Conservation (phyloP, 331 rosid genomes). For the Rhamnella rubrinervis region DNA sequence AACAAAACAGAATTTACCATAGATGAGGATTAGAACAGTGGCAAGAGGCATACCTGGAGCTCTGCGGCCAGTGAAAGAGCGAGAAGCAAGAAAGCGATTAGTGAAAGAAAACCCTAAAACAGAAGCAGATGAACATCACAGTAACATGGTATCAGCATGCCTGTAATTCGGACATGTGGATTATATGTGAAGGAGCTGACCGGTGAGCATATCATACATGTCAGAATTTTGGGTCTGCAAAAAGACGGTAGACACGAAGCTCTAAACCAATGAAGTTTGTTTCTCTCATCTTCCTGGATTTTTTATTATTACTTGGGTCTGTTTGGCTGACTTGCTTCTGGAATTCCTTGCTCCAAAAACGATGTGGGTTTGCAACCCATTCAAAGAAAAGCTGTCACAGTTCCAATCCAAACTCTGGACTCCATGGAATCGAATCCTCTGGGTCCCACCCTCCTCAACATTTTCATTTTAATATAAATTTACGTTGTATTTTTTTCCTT, state of each 20-base stretch:
- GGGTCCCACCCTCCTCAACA: too few relatives aligned
- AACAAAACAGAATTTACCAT: conserved; percentile 13
- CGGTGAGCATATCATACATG: conserved; percentile 1
- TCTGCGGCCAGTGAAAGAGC: conserved; percentile 5
- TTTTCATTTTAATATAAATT: too few relatives aligned
- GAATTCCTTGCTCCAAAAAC: background rate
- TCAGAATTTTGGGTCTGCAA: conserved; percentile 11
- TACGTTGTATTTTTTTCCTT: too few relatives aligned
- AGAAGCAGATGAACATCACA: background rate
- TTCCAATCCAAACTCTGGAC: too few relatives aligned
- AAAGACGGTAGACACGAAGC: conserved; percentile 7
- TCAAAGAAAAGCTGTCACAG: background rate
- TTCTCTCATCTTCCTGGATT: background rate
- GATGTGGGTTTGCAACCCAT: background rate
- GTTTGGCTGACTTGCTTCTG: conserved; percentile 22
- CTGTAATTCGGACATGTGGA: background rate
- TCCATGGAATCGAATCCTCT: too few relatives aligned
- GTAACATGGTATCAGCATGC: background rate
- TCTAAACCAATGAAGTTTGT: conserved; percentile 6
- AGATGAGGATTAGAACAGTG: conserved; percentile 6
- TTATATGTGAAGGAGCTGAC: background rate
- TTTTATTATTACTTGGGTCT: background rate
- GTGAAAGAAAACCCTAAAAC: background rate
- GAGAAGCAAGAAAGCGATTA: conserved; percentile 5
- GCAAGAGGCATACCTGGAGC: conserved; percentile 37